These are phyloP conservation scores for Ampelomyces quisqualis DNA, from an alignment of 2,329 filamentous ascomycete genomes.

Conservation along the genomic window DNA sequence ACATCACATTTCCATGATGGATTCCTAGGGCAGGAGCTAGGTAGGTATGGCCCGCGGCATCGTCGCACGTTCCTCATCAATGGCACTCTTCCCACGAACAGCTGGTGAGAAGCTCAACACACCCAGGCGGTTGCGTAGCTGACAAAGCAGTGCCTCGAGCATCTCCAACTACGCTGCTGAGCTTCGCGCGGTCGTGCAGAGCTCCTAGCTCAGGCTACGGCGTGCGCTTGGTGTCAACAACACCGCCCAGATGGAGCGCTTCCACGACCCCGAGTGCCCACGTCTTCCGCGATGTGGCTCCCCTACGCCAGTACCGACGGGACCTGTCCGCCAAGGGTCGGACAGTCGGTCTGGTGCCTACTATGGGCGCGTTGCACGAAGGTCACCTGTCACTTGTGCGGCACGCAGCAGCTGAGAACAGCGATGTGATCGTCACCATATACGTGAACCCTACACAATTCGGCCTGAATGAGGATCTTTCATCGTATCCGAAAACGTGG, in stretches of 20 bases:
- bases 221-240: constrained; percentile 24
- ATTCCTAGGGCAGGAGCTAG: not conserved
- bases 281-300: constrained; percentile 73
- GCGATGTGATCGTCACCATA: constrained; percentile 84
- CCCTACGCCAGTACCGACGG: constrained; percentile 68
- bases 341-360: constrained; percentile 85
- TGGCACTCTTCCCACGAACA: constrained; percentile 22
- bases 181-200: constrained; percentile 3
- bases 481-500: constrained; percentile 89
- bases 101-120: constrained; percentile 18
- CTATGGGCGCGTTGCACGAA: constrained; percentile 95
- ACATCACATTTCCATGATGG: constrained; percentile 7
- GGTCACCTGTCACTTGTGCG: constrained; percentile 87
- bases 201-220: constrained; percentile 6
- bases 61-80: constrained; percentile 27
- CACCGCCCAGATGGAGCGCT: constrained; percentile 19
- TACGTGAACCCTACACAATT: constrained; percentile 98
- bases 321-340: constrained; percentile 66
- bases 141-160: constrained; percentile 15
- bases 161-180: constrained; percentile 4
- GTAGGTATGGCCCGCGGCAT: constrained; percentile 18
- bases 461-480: constrained; percentile 81
- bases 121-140: constrained; percentile 14
- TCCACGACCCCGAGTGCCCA: constrained; percentile 51
- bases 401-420: constrained; percentile 78